Percentiles rank a stretch among this genome's conserved stretches.
These are phyloP conservation scores for Fusarium mundagurra DNA, from an alignment of 2,329 filamentous ascomycete species.

Conservation along the genomic window DNA sequence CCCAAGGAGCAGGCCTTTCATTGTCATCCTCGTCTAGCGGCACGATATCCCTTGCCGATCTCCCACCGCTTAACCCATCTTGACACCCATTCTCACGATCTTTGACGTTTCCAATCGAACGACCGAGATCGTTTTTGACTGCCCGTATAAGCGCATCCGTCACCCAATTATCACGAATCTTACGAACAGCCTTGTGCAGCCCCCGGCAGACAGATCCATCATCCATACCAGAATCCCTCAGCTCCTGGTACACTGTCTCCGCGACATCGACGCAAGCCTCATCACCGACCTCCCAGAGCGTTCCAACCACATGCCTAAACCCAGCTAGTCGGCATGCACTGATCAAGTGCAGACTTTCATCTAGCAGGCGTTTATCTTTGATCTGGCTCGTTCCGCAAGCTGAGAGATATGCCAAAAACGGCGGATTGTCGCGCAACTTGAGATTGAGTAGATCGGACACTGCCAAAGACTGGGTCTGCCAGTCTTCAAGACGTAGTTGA, in stretches of 20 bases:
- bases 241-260: background rate
- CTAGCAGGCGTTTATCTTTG: background rate
- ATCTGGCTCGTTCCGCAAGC: background rate
- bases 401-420: background rate
- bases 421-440: background rate
- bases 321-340: background rate
- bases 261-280: background rate
- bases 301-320: background rate
- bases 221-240: background rate
- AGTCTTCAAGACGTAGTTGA: background rate
- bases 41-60: background rate
- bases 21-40: background rate
- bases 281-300: background rate
- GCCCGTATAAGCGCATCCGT: no score
- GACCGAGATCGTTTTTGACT: fast-evolving
- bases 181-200: background rate
- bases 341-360: background rate
- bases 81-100: fast-evolving
- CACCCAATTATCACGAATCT: background rate
- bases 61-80: fast-evolving
- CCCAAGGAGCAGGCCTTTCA: background rate
- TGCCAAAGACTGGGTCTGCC: background rate
- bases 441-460: background rate
- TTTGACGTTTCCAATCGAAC: fast-evolving
- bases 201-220: background rate